Conservation (phyloP, 495 filamentous ascomycete species). For the Aspergillus indologenus region DNA sequence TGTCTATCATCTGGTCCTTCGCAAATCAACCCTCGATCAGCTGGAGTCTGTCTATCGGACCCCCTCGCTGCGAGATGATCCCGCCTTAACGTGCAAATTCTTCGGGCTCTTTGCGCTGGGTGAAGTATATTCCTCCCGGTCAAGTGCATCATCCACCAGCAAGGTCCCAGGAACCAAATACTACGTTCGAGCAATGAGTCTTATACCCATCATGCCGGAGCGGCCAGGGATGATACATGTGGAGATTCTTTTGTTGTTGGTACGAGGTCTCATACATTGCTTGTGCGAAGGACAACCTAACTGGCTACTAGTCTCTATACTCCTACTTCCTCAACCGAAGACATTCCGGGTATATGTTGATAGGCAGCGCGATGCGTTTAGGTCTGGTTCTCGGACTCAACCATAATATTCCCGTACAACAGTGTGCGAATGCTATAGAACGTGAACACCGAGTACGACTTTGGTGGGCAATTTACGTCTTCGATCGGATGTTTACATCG, state of each 20-base stretch:
- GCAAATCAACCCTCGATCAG: conserved; percentile 25
- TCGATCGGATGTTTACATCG: conserved; percentile 33
- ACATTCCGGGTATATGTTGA: conserved; percentile 29
- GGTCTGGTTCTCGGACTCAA: conserved; percentile 31
- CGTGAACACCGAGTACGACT: conserved; percentile 32
- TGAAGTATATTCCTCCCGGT: conserved; percentile 28
- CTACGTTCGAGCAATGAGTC: conserved; percentile 31
- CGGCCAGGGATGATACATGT: conserved; percentile 27
- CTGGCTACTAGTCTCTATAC: conserved; percentile 23
- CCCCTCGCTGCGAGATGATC: conserved; percentile 16
- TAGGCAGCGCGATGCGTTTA: conserved; percentile 30
- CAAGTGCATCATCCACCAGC: conserved; percentile 12
- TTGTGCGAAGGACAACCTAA: conserved; percentile 4
- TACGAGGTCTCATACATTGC: conserved; percentile 4
- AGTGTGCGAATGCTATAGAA: conserved; percentile 22
- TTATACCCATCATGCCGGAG: conserved; percentile 31
- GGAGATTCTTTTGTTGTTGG: conserved; percentile 27
- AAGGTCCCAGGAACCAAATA: conserved; percentile 29
- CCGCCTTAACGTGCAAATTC: conserved; percentile 27
- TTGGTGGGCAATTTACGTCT: conserved; percentile 35
- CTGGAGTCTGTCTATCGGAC: conserved; percentile 21
- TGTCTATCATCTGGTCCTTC: conserved; percentile 31
- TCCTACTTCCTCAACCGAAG: conserved; percentile 34
- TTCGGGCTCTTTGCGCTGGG: conserved; percentile 34
- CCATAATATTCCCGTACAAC: conserved; percentile 32